phyloP scores from a whole-genome alignment of 768 basidiomycete species.

The Mrakia hoshinonis region DNA sequence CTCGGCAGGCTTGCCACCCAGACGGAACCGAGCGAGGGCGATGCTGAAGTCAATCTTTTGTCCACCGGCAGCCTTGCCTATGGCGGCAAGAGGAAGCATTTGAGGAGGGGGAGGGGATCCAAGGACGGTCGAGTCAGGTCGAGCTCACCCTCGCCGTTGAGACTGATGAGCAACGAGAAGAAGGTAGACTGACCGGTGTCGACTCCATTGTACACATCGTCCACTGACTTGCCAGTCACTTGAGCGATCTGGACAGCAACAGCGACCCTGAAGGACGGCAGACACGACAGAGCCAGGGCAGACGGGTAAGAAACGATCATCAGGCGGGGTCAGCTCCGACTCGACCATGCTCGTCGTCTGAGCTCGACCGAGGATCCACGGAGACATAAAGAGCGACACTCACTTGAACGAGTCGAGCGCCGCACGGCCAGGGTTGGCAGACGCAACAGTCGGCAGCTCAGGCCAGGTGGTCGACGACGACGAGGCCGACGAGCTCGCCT shows the following conservation, averaged over 20 bases:
- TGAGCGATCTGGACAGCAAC: constrained; percentile 62
- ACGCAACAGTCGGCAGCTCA: constrained; percentile 18
- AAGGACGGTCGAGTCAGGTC: neutral
- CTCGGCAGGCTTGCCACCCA: constrained; percentile 73
- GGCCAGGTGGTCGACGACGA: neutral
- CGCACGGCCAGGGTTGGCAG: constrained; percentile 4
- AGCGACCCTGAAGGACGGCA: constrained; percentile 49
- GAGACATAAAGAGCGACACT: neutral
- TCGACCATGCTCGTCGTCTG: neutral
- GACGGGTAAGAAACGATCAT: neutral
- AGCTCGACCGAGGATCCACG: no score
- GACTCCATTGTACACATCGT: constrained; percentile 60
- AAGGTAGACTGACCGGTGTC: constrained; percentile 50
- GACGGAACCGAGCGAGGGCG: constrained; percentile 79
- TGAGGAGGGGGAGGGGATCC: neutral
- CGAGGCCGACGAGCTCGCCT: neutral
- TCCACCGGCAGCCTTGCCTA: neutral
- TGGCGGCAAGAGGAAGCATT: no score
- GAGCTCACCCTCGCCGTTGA: neutral
- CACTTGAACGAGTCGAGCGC: constrained; percentile 24
- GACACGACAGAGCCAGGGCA: neutral
- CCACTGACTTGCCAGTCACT: constrained; percentile 37
- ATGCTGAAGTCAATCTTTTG: constrained; percentile 64
- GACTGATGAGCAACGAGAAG: no score
- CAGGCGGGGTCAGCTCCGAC: neutral